Conservation (phyloP, 345 rosid species). For the Theobroma cacao region DNA sequence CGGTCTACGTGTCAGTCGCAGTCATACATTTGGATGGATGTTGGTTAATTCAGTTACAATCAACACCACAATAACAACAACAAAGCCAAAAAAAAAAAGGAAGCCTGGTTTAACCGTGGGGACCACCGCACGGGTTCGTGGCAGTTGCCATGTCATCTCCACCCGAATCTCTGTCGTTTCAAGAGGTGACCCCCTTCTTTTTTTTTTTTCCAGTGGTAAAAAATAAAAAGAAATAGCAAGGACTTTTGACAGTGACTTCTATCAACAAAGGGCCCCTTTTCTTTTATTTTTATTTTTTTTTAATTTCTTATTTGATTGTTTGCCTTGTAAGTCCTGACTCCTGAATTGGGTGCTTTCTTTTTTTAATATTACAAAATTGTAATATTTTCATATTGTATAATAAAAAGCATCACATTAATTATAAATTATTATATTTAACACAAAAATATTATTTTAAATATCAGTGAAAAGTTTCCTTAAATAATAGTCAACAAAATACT, state of each 20-base stretch:
- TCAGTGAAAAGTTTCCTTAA: no score
- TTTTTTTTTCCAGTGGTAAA: background rate
- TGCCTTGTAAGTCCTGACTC: background rate
- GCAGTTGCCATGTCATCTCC: background rate
- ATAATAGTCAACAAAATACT: no score
- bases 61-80: no score
- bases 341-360: no score
- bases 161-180: slow-evolving; percentile 17
- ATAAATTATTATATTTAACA: no score
- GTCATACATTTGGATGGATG: background rate
- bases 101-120: background rate
- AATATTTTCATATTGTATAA: no score
- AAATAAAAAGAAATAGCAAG: background rate
- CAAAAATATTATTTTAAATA: no score
- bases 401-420: no score
- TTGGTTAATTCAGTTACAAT: slow-evolving; percentile 2
- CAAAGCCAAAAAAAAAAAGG: no score
- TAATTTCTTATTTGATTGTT: background rate
- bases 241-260: background rate
- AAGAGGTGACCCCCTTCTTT: background rate
- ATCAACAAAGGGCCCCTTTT: background rate
- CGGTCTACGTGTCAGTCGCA: background rate
- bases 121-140: background rate
- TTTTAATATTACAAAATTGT: no score
- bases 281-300: background rate